Base-by-base conservation (phyloP, 768 basidiomycete genomes). In the Rubroboletus satanas region DNA sequence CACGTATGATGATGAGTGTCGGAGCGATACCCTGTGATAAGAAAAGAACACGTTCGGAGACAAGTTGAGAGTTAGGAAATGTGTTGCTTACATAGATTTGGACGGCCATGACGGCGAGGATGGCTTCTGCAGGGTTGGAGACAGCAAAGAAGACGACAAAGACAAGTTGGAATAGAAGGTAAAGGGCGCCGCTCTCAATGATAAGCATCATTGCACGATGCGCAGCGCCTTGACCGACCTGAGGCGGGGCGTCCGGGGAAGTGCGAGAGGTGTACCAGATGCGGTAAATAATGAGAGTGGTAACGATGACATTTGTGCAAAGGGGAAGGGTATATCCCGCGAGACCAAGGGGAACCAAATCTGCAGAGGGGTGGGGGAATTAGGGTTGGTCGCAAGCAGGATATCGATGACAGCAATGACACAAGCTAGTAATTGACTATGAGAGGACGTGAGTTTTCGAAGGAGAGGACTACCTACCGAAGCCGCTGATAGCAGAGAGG, bases 281-380 rank as follows among this genome's bases (percentile, higher is more conserved):
- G 32, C 73, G 75, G 36, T 50, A 64, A 18, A 71, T 70, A 44
- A 78, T 78, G 63, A 79, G 71, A 12, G 50, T 44, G 7, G 77
- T 78, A 33, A 78, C 68, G 26, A 78, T 51, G 59, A 74, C 48
- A 52, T 79, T 79, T 7, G 75, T 72, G 49, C 67, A 69, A 35
- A 79, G 69, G 4, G 78, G 74, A 35, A 79, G 70, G 26, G 56
- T 18, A 37, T 74, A 77, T 14, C 56, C 66, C 0, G 75, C 74
- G 15, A 70, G 67, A 26, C 69, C 70, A 6, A 77, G 60, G 2
- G 76, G 71, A n/a, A 70, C 67, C 17, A 75, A 44, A 4, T 57
- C 57, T 5, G 71, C 57, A 17, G 76, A 10, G 75, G 71, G n/a
- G 62, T 52, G 8, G 73, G 69, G 2, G 73, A 53, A 6, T 58